Evolutionary conservation across 1,139 yeast species (phyloP).

Genomic region (Nakaseomyces uthaithaninus): DNA sequence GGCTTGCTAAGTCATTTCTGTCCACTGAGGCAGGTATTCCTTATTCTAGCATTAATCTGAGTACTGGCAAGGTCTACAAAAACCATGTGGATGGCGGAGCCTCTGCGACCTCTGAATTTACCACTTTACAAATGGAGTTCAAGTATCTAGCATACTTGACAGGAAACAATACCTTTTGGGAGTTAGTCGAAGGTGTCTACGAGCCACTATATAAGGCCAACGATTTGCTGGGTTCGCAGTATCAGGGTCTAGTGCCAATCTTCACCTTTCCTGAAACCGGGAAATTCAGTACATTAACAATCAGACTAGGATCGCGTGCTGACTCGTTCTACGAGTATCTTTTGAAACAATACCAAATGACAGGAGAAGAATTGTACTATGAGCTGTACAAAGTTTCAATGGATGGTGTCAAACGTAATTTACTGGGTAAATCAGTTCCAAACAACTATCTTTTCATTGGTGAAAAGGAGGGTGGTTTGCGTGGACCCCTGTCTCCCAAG

Average conservation of each 20-base stretch:
- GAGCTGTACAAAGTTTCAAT: slow-evolving; percentile 72
- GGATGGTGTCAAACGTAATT: slow-evolving; percentile 59
- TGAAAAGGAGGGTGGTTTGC: slow-evolving; percentile 64
- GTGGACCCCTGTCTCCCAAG: slow-evolving; percentile 54
- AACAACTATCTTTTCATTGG: slow-evolving; percentile 57
- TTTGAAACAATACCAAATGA: slow-evolving; percentile 77
- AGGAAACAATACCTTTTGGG: slow-evolving; percentile 75
- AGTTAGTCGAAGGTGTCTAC: slow-evolving; percentile 66
- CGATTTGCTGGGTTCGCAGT: slow-evolving; percentile 17
- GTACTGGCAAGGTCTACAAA: slow-evolving; percentile 50
- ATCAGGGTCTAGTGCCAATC: slow-evolving; percentile 76
- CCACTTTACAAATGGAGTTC: slow-evolving; percentile 82
- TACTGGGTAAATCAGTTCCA: slow-evolving; percentile 57
- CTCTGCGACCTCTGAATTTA: slow-evolving; percentile 82
- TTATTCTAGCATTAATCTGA: slow-evolving; percentile 67
- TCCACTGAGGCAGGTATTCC: slow-evolving; percentile 59
- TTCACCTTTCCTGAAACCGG: slow-evolving; percentile 72
- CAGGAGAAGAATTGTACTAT: slow-evolving; percentile 55
- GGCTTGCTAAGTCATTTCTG: slow-evolving; percentile 56
- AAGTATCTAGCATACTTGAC: slow-evolving; percentile 75
- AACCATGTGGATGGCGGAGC: slow-evolving; percentile 64
- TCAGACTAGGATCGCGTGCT: slow-evolving; percentile 83
- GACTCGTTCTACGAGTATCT: slow-evolving; percentile 90
- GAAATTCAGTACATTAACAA: slow-evolving; percentile 50
- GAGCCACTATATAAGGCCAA: slow-evolving; percentile 44